These are phyloP conservation scores for Datisca glomerata DNA, from an alignment of 306 rosid genomes.

Conservation along the genomic window DNA sequence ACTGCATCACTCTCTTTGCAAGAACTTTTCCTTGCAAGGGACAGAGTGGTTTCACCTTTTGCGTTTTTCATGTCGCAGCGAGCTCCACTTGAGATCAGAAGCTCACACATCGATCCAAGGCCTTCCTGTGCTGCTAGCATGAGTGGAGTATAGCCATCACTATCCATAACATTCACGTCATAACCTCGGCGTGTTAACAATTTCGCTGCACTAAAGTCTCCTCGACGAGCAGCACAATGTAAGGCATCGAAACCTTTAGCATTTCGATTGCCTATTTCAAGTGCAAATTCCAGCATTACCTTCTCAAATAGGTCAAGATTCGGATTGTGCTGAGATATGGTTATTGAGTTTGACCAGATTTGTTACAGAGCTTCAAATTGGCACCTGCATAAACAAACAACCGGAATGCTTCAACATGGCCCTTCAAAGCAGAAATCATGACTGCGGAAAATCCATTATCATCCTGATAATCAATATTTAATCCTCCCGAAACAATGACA, in stretches of 20 bases:
- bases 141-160: constrained; percentile 78
- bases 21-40: constrained; percentile 38
- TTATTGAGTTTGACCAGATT: constrained; percentile 64
- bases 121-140: constrained; percentile 93
- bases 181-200: constrained; percentile 66
- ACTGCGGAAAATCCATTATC: constrained; percentile 62
- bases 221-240: constrained; percentile 82
- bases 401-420: constrained; percentile 65
- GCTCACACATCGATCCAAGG: constrained; percentile 47
- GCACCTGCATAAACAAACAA: constrained; percentile 82
- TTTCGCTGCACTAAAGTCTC: constrained; percentile 61
- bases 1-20: constrained; percentile 33
- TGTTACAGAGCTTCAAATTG: constrained; percentile 59
- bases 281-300: constrained; percentile 81
- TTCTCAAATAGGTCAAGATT: constrained; percentile 65
- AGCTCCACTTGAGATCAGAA: constrained; percentile 62
- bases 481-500: constrained; percentile 42
- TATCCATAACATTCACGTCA: constrained; percentile 65
- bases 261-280: constrained; percentile 59
- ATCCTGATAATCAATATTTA: constrained; percentile 59
- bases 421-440: constrained; percentile 64
- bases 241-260: constrained; percentile 75
- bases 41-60: constrained; percentile 68
- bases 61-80: constrained; percentile 31
- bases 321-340: constrained; percentile 36